Evolutionary conservation across 345 rosid genomes (phyloP).

Genomic region (Hypericum perforatum): DNA sequence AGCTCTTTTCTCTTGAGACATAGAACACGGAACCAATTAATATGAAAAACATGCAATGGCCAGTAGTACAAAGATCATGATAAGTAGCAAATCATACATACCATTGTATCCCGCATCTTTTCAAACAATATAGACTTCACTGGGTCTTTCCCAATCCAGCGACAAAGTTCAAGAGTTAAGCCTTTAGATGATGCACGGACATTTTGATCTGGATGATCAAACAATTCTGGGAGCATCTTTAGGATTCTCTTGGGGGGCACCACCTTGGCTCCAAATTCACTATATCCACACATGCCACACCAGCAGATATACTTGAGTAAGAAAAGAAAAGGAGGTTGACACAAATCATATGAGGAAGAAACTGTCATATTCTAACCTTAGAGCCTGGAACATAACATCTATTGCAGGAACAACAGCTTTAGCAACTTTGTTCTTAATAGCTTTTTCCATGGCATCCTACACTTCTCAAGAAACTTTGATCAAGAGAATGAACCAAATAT

Average conservation of each 20-base stretch:
- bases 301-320: constrained; percentile 3
- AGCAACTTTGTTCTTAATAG: constrained; percentile 97
- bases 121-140: constrained; percentile 92
- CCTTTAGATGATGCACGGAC: constrained; percentile 98
- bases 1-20: constrained; percentile 87
- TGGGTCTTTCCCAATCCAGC: constrained; percentile 99
- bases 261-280: constrained; percentile 92
- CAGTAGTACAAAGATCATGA: neutral
- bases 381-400: constrained; percentile 94
- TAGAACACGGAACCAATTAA: constrained; percentile 4
- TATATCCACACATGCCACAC: constrained; percentile 25
- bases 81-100: constrained; percentile 19
- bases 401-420: constrained; percentile 99
- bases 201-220: constrained; percentile 99
- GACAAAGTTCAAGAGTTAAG: constrained; percentile 92
- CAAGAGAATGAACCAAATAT: too few relatives aligned
- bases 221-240: constrained; percentile 98
- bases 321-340: constrained; percentile 7
- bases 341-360: neutral
- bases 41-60: constrained; percentile 8
- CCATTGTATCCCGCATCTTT: constrained; percentile 99
- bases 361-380: constrained; percentile 47
- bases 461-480: neutral
- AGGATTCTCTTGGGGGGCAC: constrained; percentile 87
- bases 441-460: constrained; percentile 97